Evolutionary conservation across 805 yeast genomes (phyloP).

Genomic region (Barnettozyma californica): DNA sequence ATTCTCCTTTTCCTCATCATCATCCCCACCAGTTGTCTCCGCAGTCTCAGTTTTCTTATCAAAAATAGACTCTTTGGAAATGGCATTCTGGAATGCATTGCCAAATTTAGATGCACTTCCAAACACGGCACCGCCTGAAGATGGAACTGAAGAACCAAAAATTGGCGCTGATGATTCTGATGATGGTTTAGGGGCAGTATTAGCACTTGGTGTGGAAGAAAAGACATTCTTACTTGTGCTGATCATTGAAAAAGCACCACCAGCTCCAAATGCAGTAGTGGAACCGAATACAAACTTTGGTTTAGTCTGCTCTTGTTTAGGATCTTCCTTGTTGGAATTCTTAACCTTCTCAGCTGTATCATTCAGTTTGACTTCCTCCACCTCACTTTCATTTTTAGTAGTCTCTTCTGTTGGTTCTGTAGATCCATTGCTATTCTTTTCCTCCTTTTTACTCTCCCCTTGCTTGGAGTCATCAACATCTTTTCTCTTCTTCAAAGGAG

Average conservation of each 20-base stretch:
- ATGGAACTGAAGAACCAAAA: slow-evolving; percentile 1
- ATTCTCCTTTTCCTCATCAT: slow-evolving; percentile 10
- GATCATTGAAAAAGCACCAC: slow-evolving; percentile 31
- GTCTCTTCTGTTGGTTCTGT: no score
- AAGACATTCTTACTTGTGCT: slow-evolving; percentile 30
- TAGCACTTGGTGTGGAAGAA: slow-evolving; percentile 17
- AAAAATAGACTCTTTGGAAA: slow-evolving; percentile 52
- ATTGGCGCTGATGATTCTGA: background rate
- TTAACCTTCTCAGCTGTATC: background rate
- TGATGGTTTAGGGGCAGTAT: slow-evolving; percentile 6
- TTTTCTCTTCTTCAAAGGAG: slow-evolving; percentile 8
- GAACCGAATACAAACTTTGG: slow-evolving; percentile 56
- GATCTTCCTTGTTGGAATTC: background rate
- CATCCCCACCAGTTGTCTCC: slow-evolving; percentile 15
- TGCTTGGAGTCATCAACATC: slow-evolving; percentile 15
- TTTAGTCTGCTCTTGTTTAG: slow-evolving; percentile 10
- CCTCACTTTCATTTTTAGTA: background rate
- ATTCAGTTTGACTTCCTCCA: background rate
- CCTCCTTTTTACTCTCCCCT: slow-evolving; percentile 5
- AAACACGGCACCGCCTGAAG: slow-evolving; percentile 28
- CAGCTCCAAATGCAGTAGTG: slow-evolving; percentile 41
- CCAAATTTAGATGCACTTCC: slow-evolving; percentile 44
- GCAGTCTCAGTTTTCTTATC: slow-evolving; percentile 31
- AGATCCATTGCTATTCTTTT: no score
- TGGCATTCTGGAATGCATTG: slow-evolving; percentile 50